Base-by-base conservation (phyloP, 2,329 filamentous ascomycete genomes). In the Aspergillus pseudonomiae region DNA sequence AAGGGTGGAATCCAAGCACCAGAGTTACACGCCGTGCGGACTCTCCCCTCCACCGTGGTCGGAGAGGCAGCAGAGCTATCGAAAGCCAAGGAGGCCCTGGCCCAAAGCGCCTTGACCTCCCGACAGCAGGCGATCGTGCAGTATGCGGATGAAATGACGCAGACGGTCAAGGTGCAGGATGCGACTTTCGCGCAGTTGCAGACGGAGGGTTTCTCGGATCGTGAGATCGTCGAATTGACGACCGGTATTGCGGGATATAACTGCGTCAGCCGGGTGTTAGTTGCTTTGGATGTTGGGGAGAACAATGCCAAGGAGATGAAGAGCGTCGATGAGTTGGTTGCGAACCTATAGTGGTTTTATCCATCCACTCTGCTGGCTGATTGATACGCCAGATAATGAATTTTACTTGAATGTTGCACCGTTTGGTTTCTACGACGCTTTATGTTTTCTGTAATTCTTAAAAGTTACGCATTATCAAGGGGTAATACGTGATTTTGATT, bases 231-330 rank as follows among this genome's bases (percentile, higher is more conserved):
- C 2, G 93, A 96, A 81, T 84, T 96, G 68, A 94, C 91, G 48
- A 88, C 91, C 34, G 93, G 91, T n/a, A 86, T 94, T 63, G 91
- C 91, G n/a, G 88, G 87, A 61, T 96, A 96, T 76, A 96, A 96
- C 76, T 94, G 92, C 73, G 93, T 96, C 21, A 94, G 91, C 75
- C 85, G 93, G 30, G 94, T 96, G 70, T 77, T 96, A 70, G 92
- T 96, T 10, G 92, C 93, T 12, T 77, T 96, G 63, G 90, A 96
- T 79, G 91, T 82, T 45, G 80, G 79, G 3, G 80, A 82, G 71
- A 77, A 78, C 61, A 81, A 81, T 67, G 74, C 62, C 12, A 74
- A 70, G 55, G 68, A 92, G 76, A 82, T 93, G 75, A 81, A 91
- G 65, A 91, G 89, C 71, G 89, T 90, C 1, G 82, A 83, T 63